Percentiles rank a stretch among this genome's conserved stretches.
phyloP scores from a whole-genome alignment of 495 filamentous ascomycete species.

The Neurospora pannonica region DNA sequence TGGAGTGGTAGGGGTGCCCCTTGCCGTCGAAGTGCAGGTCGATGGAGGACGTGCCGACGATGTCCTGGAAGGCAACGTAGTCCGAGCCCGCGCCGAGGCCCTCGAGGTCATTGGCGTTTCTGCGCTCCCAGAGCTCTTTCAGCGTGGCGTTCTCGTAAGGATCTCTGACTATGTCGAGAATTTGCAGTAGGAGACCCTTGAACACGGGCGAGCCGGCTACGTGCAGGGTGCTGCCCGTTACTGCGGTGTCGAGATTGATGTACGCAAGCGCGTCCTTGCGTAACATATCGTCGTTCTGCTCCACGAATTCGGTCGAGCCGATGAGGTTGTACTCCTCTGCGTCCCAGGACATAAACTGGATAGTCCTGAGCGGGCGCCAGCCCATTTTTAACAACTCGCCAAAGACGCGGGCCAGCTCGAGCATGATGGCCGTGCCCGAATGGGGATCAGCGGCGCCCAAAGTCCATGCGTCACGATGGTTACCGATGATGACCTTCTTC shows the following conservation, averaged over 20 bases:
- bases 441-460: constrained; percentile 80
- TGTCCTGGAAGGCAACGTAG: constrained; percentile 84
- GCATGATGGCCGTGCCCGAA: constrained; percentile 81
- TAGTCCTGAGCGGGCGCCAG: constrained; percentile 87
- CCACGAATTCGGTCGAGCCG: constrained; percentile 91
- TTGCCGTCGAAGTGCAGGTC: constrained; percentile 72
- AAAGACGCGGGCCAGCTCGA: constrained; percentile 79
- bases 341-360: constrained; percentile 95
- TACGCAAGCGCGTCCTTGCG: constrained; percentile 70
- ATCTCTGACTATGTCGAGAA: constrained; percentile 65
- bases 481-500: constrained; percentile 85
- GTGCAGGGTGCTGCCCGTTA: constrained; percentile 62
- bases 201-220: constrained; percentile 75
- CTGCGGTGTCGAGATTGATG: constrained; percentile 84
- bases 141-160: constrained; percentile 64
- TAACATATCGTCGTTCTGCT: constrained; percentile 75
- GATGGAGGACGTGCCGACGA: constrained; percentile 83
- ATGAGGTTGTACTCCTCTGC: constrained; percentile 88
- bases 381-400: constrained; percentile 63
- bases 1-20: constrained; percentile 67
- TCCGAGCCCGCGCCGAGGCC: constrained; percentile 76
- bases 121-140: constrained; percentile 64
- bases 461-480: constrained; percentile 89
- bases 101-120: constrained; percentile 47
- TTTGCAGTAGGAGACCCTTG: constrained; percentile 56